Percentiles rank a stretch among this genome's conserved stretches.
These are phyloP conservation scores for Kodamaea restingae DNA, from an alignment of 805 yeast genomes.

Conservation along the genomic window DNA sequence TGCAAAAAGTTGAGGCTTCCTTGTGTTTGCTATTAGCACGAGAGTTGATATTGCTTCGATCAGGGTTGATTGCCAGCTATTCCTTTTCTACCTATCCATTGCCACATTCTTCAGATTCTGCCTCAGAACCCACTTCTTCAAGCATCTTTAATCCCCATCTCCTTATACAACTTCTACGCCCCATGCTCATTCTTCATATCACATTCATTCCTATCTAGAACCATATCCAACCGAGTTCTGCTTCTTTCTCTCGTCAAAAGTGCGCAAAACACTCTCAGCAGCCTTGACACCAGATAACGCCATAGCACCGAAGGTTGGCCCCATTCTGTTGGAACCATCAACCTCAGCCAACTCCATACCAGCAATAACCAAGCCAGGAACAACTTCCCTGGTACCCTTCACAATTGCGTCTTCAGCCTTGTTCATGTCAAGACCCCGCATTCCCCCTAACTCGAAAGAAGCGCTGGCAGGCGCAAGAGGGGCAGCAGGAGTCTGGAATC, in stretches of 20 bases:
- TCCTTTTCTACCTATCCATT: too few relatives aligned
- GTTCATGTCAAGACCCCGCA: slow-evolving; percentile 80
- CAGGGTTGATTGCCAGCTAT: too few relatives aligned
- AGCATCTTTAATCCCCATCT: too few relatives aligned
- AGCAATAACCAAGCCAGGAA: slow-evolving; percentile 61
- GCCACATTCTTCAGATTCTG: too few relatives aligned
- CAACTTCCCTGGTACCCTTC: slow-evolving; percentile 60
- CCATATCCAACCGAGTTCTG: slow-evolving; percentile 25
- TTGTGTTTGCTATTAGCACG: too few relatives aligned
- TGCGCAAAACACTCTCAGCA: slow-evolving; percentile 51
- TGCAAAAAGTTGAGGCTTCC: neutral
- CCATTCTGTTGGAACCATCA: slow-evolving; percentile 78
- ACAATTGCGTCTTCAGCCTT: slow-evolving; percentile 73
- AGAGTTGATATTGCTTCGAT: too few relatives aligned
- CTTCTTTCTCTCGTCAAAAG: slow-evolving; percentile 32
- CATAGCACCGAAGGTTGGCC: slow-evolving; percentile 84
- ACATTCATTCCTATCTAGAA: neutral
- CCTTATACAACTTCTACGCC: too few relatives aligned
- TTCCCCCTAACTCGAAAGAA: slow-evolving; percentile 48
- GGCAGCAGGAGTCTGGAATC: slow-evolving; percentile 17
- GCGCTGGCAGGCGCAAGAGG: slow-evolving; percentile 6
- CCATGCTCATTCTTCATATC: too few relatives aligned
- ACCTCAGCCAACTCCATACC: slow-evolving; percentile 81
- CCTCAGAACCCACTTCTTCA: too few relatives aligned
- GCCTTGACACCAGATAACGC: slow-evolving; percentile 75